A percentile compares a stretch with the other conserved stretches of the same genome.
phyloP scores from a whole-genome alignment of 345 rosid genomes.

The Capsella bursapastoris region DNA sequence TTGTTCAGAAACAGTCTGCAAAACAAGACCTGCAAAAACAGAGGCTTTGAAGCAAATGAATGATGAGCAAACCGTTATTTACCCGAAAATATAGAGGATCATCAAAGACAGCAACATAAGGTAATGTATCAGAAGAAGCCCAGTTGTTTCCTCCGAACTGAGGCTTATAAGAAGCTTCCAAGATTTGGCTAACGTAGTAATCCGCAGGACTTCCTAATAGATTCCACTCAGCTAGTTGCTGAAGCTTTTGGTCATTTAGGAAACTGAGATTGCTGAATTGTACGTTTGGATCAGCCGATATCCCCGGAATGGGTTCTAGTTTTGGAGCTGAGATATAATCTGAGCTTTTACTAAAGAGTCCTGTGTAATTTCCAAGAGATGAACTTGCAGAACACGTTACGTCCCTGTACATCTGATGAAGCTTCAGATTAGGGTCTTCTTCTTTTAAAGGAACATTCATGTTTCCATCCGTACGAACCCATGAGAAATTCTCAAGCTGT shows the following conservation, averaged over 20 bases:
- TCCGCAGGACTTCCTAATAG: constrained; percentile 56
- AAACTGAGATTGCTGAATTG: constrained; percentile 52
- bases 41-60: not conserved
- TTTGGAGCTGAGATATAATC: constrained; percentile 53
- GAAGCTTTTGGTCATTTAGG: constrained; percentile 58
- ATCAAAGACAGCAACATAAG: constrained; percentile 57
- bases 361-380: constrained; percentile 62
- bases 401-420: constrained; percentile 58
- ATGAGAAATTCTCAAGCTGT: constrained; percentile 59
- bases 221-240: constrained; percentile 58
- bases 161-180: constrained; percentile 56
- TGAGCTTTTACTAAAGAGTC: constrained; percentile 60
- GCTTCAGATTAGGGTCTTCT: constrained; percentile 51
- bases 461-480: constrained; percentile 55
- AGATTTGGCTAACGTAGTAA: constrained; percentile 61
- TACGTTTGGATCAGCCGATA: constrained; percentile 42
- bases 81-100: constrained; percentile 59
- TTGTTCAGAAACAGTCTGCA: constrained; percentile 13
- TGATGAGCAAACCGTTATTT: constrained; percentile 26
- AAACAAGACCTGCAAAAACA: constrained; percentile 20
- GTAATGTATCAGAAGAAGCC: constrained; percentile 56
- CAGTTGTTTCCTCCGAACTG: constrained; percentile 53
- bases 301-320: constrained; percentile 55
- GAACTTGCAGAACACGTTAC: constrained; percentile 64
- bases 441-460: constrained; percentile 47